Evolutionary conservation across 2,329 filamentous ascomycete genomes (phyloP), one percentile per base, ranked within the genome.

Genomic region (Colletotrichum noveboracense): DNA sequence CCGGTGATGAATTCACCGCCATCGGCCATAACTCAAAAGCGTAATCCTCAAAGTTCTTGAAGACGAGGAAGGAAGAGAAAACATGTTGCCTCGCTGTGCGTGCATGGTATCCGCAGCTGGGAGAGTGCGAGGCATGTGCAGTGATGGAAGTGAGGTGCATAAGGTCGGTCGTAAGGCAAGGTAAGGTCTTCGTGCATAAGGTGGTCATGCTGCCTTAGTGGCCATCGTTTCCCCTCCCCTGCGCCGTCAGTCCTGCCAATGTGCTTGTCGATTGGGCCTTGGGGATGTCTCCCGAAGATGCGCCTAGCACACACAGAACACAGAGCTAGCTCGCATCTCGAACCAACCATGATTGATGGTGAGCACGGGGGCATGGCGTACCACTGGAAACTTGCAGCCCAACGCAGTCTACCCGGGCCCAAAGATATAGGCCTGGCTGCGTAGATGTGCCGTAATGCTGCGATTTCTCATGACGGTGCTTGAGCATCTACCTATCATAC

Each of bases 341-440:
- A 73, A 52, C 71, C 71, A 76, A 71, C 61, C 58, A 61, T 16
- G 43, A 43, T 75, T 70, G 34, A 71, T 76, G 73, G 74, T 77
- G 78, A 77, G 79, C 76, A 78, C 75, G 74, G 77, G 72, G 77
- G 77, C 79, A 79, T 30, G 77, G 78, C 77, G 79, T 79, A 79
- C 71, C 76, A 77, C 77, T 81, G 79, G 80, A 79, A 75, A 77
- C 78, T 81, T 80, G 80, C 80, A 82, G 80, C 80, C 80, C 80
- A 80, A 81, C 78, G 74, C 78, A 34, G 34, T 36, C 34, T 26
- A 16, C 26, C 38, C 30, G 18, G 28, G 70, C 56, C 70, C 64
- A 26, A 61, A 62, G 30, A 61, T 36, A 61, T 26, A 32, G 48
- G 30, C 58, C n/a, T 21, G 38, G 56, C 32, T 36, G 34, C 34